These are phyloP conservation scores for Camellia granthamiana DNA, from an alignment of 148 eudicot genomes.

Conservation along the genomic window DNA sequence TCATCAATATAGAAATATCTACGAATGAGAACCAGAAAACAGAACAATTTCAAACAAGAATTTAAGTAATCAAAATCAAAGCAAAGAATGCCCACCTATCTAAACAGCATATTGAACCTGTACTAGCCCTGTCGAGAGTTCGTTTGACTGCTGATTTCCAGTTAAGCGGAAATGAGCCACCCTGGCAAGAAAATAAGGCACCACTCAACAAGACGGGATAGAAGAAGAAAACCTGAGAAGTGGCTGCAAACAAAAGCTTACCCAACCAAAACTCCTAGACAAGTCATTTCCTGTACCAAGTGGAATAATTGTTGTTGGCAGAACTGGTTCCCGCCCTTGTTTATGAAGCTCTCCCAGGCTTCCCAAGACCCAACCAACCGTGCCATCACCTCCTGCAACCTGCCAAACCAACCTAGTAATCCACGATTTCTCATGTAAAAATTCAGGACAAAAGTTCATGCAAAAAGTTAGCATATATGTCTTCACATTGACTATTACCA, in stretches of 20 bases:
- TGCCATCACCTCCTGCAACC: constrained; percentile 97
- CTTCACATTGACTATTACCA: not conserved
- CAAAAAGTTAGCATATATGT: not conserved
- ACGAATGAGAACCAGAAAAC: not conserved
- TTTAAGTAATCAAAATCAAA: constrained; percentile 4
- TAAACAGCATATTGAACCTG: constrained; percentile 47
- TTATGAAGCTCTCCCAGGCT: constrained; percentile 75
- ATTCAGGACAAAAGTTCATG: too few species aligned
- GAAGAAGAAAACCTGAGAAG: not conserved
- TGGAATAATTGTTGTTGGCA: constrained; percentile 82
- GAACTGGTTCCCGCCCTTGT: constrained; percentile 63
- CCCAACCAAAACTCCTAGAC: constrained; percentile 95
- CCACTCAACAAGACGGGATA: constrained; percentile 10
- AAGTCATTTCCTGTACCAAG: constrained; percentile 97
- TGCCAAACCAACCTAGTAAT: constrained; percentile 23
- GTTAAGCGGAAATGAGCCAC: constrained; percentile 82
- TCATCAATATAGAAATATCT: not conserved
- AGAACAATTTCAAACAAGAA: not conserved
- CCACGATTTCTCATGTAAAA: not conserved
- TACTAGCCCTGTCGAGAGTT: constrained; percentile 58
- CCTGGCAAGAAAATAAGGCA: too few species aligned
- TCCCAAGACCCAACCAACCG: constrained; percentile 90
- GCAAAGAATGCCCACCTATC: constrained; percentile 51
- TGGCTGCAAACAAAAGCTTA: constrained; percentile 27
- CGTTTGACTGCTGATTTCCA: constrained; percentile 83